Evolutionary conservation across 1,284 basidiomycete genomes (phyloP).

Genomic region (Coniferiporia sulphurascens): DNA sequence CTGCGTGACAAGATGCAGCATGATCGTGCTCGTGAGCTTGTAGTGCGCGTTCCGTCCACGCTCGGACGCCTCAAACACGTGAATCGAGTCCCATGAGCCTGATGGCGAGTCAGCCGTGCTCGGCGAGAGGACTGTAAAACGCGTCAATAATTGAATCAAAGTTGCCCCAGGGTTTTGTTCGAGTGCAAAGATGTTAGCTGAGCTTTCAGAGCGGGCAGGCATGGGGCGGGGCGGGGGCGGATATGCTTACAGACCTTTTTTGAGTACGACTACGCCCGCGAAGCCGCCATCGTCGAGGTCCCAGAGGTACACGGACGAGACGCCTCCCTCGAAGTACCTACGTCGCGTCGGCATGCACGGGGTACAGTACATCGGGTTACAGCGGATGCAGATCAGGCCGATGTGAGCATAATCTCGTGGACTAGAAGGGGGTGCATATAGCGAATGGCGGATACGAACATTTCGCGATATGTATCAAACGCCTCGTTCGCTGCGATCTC

Average conservation of each 20-base stretch:
- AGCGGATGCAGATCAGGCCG: no score
- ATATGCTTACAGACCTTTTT: slow-evolving; percentile 71
- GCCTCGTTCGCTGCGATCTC: slow-evolving; percentile 94
- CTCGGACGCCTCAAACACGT: slow-evolving; percentile 93
- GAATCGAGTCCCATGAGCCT: slow-evolving; percentile 96
- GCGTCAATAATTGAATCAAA: neutral
- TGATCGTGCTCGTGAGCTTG: slow-evolving; percentile 95
- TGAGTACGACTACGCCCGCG: slow-evolving; percentile 94
- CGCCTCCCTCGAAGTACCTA: slow-evolving; percentile 95
- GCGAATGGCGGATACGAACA: slow-evolving; percentile 47
- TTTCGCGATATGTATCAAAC: slow-evolving; percentile 95
- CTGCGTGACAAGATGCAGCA: slow-evolving; percentile 85
- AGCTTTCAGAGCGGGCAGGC: no score
- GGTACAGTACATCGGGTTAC: no score
- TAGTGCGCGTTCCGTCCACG: slow-evolving; percentile 90
- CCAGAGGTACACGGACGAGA: slow-evolving; percentile 98
- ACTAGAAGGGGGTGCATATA: neutral
- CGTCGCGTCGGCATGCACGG: neutral
- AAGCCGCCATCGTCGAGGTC: slow-evolving; percentile 95
- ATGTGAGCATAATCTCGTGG: neutral
- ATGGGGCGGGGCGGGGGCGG: no score
- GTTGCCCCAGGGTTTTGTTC: no score
- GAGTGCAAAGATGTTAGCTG: no score
- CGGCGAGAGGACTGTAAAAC: slow-evolving; percentile 50
- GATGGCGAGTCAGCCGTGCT: slow-evolving; percentile 53